Conservation (phyloP, 306 rosid species). For the Cucurbita moschata region DNA sequence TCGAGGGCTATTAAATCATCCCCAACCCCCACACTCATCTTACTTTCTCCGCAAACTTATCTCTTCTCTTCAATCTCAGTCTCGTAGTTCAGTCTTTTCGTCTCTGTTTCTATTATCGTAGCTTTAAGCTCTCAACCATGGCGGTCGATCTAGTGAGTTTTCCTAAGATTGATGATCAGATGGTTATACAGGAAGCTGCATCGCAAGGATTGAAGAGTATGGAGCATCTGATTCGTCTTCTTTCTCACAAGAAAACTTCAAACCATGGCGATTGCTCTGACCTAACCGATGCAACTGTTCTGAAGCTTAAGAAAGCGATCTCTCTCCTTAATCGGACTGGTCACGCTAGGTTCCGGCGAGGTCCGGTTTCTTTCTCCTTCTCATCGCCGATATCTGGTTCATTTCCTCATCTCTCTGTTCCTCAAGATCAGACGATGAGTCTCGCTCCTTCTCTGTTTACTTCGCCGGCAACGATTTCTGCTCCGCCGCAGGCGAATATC, state of each 20-base stretch:
- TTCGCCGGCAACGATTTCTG: constrained; percentile 10
- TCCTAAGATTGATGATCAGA: constrained; percentile 57
- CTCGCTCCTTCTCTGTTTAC: constrained; percentile 17
- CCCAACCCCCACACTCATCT: neutral
- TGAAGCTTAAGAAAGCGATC: constrained; percentile 53
- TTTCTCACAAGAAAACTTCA: constrained; percentile 36
- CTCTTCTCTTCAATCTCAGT: neutral
- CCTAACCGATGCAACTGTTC: constrained; percentile 50
- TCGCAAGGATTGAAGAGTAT: constrained; percentile 60
- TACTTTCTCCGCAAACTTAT: neutral
- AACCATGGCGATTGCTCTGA: constrained; percentile 37
- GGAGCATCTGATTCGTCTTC: constrained; percentile 47
- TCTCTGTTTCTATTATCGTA: neutral
- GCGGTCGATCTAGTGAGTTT: constrained; percentile 58
- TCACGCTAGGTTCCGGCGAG: constrained; percentile 89
- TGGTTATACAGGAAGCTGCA: constrained; percentile 65
- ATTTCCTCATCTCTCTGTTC: constrained; percentile 9
- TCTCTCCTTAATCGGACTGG: constrained; percentile 67
- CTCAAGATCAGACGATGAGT: constrained; percentile 9
- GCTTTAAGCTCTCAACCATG: constrained; percentile 13
- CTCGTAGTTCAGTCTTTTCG: neutral
- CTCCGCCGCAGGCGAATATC: constrained; percentile 15
- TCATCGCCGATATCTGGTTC: constrained; percentile 9
- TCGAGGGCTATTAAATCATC: constrained; percentile 20
- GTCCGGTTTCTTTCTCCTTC: constrained; percentile 26